Evolutionary conservation across 306 rosid genomes (phyloP), one percentile per base, ranked within the genome.

Genomic region (Arachis stenosperma): DNA sequence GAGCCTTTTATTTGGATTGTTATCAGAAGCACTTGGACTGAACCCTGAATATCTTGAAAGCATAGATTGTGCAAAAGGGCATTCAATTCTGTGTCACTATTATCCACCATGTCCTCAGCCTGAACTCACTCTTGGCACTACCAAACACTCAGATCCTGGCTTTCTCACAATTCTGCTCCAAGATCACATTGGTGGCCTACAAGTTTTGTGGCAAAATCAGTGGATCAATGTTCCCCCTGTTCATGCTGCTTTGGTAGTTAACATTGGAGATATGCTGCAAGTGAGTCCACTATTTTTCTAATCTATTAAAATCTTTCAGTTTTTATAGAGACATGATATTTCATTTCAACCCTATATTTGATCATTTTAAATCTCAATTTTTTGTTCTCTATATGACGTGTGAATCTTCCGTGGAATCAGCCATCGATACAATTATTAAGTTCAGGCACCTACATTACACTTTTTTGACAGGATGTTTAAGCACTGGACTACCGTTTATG

Each of bases 31-130:
- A 27, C 87, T 90, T 17, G 85, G 84, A 5, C 89, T 87, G 53
- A 48, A 37, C 33, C 72, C 80, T 8, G 63, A 68, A 43, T 68
- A 81, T 81, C 75, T 90, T n/a, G 27, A 70, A 47, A 80, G 39
- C 39, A 58, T 87, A 67, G 92, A 77, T 6, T 87, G 84, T 62
- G 74, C 48, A 39, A 78, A 78, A 51, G 86, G 75, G 1, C 78
- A 60, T n/a, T 5, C 13, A 27, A 14, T 81, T 70, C 48, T 83
- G 5, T 11, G 82, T n/a, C 86, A 87, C 64, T 87, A 87, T 65
- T 87, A 83, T 78, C 92, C 92, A 33, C 15, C 85, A 7, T 90
- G 96, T 73, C 96, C 88, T 33, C 72, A 87, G 66, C 96, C 92
- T 33, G 60, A 87, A 9, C 43, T 85, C 8, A 75, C 89, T 0